phyloP scores from a whole-genome alignment of 768 basidiomycete genomes.

The Russula virescens region DNA sequence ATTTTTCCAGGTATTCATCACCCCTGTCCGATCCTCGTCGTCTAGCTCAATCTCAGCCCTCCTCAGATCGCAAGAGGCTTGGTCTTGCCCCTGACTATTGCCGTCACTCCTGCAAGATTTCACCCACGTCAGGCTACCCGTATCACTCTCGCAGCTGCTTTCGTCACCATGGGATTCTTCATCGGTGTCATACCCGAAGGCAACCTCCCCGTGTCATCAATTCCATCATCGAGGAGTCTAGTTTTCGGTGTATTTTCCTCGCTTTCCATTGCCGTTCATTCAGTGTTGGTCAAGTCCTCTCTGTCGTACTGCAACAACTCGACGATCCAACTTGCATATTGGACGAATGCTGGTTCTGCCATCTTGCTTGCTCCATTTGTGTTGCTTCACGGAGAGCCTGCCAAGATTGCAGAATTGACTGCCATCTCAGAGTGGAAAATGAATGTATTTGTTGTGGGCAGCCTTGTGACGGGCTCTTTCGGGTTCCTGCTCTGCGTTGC shows the following conservation, averaged over 20 bases:
- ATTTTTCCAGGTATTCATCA: constrained; percentile 62
- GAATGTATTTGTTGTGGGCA: constrained; percentile 57
- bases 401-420: constrained; percentile 38
- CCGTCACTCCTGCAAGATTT: constrained; percentile 59
- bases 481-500: constrained; percentile 79
- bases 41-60: not conserved
- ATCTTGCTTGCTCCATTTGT: constrained; percentile 59
- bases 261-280: constrained; percentile 68
- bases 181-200: constrained; percentile 61
- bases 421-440: constrained; percentile 43
- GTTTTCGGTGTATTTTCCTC: constrained; percentile 69
- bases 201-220: constrained; percentile 36
- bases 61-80: constrained; percentile 77
- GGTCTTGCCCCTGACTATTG: constrained; percentile 75
- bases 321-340: constrained; percentile 70
- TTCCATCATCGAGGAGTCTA: constrained; percentile 53
- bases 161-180: constrained; percentile 74
- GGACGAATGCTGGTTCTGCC: constrained; percentile 70
- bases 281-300: constrained; percentile 68
- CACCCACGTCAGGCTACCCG: constrained; percentile 46
- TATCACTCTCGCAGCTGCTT: constrained; percentile 53
- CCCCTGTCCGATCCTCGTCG: not conserved
- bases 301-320: constrained; percentile 64
- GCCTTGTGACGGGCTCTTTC: constrained; percentile 66
- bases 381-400: constrained; percentile 49